Conservation (phyloP, 2,329 filamentous ascomycete species). For the Pyrenochaeta sp. region DNA sequence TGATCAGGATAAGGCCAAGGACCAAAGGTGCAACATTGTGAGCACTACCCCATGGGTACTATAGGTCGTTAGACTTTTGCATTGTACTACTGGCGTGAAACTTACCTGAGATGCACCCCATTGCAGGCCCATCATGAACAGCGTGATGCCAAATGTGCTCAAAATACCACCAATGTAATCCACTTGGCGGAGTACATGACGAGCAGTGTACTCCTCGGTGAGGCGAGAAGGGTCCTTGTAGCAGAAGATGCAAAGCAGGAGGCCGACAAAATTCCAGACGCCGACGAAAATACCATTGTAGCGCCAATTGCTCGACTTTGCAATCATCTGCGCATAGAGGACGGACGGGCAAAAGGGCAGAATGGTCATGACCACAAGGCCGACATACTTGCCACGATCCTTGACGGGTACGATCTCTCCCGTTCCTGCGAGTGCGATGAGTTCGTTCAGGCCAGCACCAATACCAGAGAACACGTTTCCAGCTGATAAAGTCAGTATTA, state of each 20-base stretch:
- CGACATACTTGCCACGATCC: constrained; percentile 70
- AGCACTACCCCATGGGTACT: constrained; percentile 63
- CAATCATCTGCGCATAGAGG: constrained; percentile 67
- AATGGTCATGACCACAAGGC: constrained; percentile 66
- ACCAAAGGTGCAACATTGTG: constrained; percentile 64
- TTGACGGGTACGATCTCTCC: constrained; percentile 72
- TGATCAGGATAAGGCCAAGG: constrained; percentile 58
- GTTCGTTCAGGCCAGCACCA: constrained; percentile 72
- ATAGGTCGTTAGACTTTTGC: constrained; percentile 54
- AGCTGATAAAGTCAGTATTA: constrained; percentile 18
- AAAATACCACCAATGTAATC: constrained; percentile 43
- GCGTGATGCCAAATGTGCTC: constrained; percentile 37
- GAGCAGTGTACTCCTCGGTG: constrained; percentile 49
- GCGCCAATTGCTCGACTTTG: constrained; percentile 59
- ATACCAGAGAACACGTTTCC: constrained; percentile 63
- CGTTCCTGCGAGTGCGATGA: constrained; percentile 72
- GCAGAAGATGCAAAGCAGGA: constrained; percentile 58
- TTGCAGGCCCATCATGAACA: constrained; percentile 49
- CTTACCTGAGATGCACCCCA: constrained; percentile 47
- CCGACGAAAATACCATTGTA: constrained; percentile 63
- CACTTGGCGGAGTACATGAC: constrained; percentile 35
- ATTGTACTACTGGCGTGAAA: constrained; percentile 25
- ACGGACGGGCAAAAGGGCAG: constrained; percentile 69
- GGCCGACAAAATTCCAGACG: constrained; percentile 60
- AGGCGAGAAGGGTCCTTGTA: constrained; percentile 50